Conservation (phyloP, 106 monocot species). For the Apostasia ramifera region DNA sequence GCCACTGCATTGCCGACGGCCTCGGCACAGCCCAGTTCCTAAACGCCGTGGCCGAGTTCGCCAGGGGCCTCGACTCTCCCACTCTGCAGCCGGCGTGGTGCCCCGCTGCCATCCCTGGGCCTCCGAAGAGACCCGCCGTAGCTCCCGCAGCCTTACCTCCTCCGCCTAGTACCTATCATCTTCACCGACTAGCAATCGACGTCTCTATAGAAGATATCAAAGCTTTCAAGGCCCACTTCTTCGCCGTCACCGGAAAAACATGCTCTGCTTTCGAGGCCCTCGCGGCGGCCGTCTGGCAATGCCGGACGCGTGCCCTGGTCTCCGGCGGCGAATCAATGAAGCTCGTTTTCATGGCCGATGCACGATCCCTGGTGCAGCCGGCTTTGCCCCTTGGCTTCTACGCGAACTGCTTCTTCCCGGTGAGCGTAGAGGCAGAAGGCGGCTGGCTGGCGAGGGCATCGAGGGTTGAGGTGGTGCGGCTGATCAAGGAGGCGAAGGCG, state of each 20-base stretch:
- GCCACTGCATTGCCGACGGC: slow-evolving; percentile 25
- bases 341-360: slow-evolving; percentile 17
- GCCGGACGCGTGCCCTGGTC: slow-evolving; percentile 4
- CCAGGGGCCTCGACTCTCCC: slow-evolving; percentile 17
- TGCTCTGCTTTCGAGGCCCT: slow-evolving; percentile 25
- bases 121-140: background rate
- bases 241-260: background rate
- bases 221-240: slow-evolving; percentile 8
- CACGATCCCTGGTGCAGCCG: slow-evolving; percentile 1
- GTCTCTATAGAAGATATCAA: slow-evolving; percentile 1
- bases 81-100: slow-evolving; percentile 10
- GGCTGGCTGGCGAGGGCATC: slow-evolving; percentile 13
- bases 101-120: slow-evolving; percentile 10
- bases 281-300: slow-evolving; percentile 19
- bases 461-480: slow-evolving; percentile 25
- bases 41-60: slow-evolving; percentile 15
- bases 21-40: slow-evolving; percentile 18
- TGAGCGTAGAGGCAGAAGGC: slow-evolving; percentile 20
- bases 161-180: background rate
- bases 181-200: slow-evolving; percentile 5
- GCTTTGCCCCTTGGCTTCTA: slow-evolving; percentile 28
- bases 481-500: slow-evolving; percentile 46
- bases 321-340: background rate
- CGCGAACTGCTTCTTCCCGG: slow-evolving; percentile 53
- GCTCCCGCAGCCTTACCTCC: background rate